phyloP scores from a whole-genome alignment of 768 basidiomycete species.

The Holtermanniella nyarrowii region DNA sequence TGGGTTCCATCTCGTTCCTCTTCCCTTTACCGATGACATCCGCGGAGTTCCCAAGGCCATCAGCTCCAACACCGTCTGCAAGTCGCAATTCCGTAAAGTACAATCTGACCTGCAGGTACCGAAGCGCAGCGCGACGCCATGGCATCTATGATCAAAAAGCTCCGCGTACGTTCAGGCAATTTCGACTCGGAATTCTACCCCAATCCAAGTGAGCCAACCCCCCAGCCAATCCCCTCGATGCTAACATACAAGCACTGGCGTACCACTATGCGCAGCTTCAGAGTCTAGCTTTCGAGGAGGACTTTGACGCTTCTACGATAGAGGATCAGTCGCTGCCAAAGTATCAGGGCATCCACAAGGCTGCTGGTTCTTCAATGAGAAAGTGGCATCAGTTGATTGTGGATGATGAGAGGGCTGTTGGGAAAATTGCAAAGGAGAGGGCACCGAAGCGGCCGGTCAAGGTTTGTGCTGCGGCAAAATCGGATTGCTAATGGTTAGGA shows the following conservation, averaged over 20 bases:
- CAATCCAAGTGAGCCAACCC: conserved; percentile 59
- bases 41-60: conserved; percentile 56
- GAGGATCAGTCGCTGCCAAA: conserved; percentile 76
- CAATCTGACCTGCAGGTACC: conserved; percentile 47
- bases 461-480: conserved; percentile 44
- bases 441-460: conserved; percentile 62
- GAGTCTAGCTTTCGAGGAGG: conserved; percentile 83
- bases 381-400: conserved; percentile 61
- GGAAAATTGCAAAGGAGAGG: conserved; percentile 40
- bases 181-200: conserved; percentile 57
- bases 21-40: conserved; percentile 95
- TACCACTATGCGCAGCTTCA: conserved; percentile 84
- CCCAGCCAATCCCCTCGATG: not conserved
- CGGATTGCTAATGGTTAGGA: not conserved
- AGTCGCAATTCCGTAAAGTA: conserved; percentile 4
- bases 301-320: conserved; percentile 61
- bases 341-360: conserved; percentile 63
- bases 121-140: conserved; percentile 60
- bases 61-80: conserved; percentile 57
- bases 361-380: conserved; percentile 53
- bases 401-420: conserved; percentile 56
- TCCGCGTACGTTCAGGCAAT: conserved; percentile 62
- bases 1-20: conserved; percentile 81
- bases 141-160: conserved; percentile 62
- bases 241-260: conserved; percentile 54